Evolutionary conservation across 1,284 basidiomycete species (phyloP), one percentile per base, ranked within the genome.

Genomic region (Singerocomus inundabilis): DNA sequence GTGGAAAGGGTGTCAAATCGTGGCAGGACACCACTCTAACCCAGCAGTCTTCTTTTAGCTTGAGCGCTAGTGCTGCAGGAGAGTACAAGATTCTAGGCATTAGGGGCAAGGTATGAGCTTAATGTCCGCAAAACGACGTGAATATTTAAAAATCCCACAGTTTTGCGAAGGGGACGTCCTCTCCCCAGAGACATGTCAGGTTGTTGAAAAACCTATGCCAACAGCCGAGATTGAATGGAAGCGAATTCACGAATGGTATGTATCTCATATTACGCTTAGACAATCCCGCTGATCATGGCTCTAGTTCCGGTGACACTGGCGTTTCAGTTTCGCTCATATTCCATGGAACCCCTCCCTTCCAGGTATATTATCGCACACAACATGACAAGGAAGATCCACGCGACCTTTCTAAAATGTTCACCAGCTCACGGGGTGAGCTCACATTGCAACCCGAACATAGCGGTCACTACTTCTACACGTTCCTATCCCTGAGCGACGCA

Each of bases 261-360:
- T 21, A 21, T 4, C 21, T 21, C 21, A 4, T 21, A 21, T 21
- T 21, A 21, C 21, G 21, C 21, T 21, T 21, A 2, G 21, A 21
- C 21, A 21, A 21, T 21, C 21, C 35, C 24, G 32, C 30, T 53
- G 46, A 48, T 48, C 7, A 30, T 32, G 6, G 2, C n/a, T 59
- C 58, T 53, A 98, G 94, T 66, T 93, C 93, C 31, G 93, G 94
- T 12, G 93, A 98, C 57, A 94, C 91, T 25, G 96, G 96, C 9
- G 88, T 96, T 44, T 88, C 88, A 25, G 92, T 91, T 6, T 83
- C 87, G 12, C 83, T 98, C 39, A 82, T 94, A 43, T 78, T 98
- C 38, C 90, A 88, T 36, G 96, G 96, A 18, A 88, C 84, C 2
- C 88, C 94, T 30, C 96, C 96, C 2, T 98, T 98, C 79, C 76